Evolutionary conservation across 495 filamentous ascomycete genomes (phyloP), one percentile per base, ranked within the genome.

Genomic region (Penicillium samsonianum): DNA sequence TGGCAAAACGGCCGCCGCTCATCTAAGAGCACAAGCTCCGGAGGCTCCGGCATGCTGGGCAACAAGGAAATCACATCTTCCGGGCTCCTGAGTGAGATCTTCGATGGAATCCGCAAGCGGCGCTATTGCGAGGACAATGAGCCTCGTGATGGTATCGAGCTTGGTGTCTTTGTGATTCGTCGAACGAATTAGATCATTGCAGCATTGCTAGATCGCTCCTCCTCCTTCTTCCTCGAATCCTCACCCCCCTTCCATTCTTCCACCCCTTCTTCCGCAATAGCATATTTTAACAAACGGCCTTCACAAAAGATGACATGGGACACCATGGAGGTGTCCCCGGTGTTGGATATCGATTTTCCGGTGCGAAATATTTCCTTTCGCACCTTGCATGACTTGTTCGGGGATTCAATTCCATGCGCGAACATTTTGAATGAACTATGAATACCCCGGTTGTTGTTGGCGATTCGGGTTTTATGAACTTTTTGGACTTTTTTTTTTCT

Each of bases 111-210:
- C 55, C 76, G 73, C 64, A 70, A 68, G 62, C 71, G 77, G 40
- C 71, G 70, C 11, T 82, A 80, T 53, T 70, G 71, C 28, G 75
- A 76, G 31, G 73, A 73, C 51, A 73, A 62, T 22, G 70, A 75
- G 33, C 78, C 72, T 50, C 72, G 63, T 6, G 78, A 80, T 42
- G 82, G 78, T 0, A 72, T 88, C 31, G 85, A 88, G 60, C 72
- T 88, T 37, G 85, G 85, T 4, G 76, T 88, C 33, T 88, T 86
- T 52, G 80, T 88, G 50, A 79, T 88, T 57, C 78, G 81, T 53
- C 75, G 80, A 53, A 74, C 73, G 20, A 68, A 73, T 44, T 79
- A 67, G 68, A 42, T 53, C 49, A 11, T 30, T 30, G 37, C 56
- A 37, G 41, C 25, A 11, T 30, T 14, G 26, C 54, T 33, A 17